Percentiles rank a stretch among this genome's conserved stretches.
These are phyloP conservation scores for Excoecaria agallocha DNA, from an alignment of 345 rosid species.

Conservation along the genomic window DNA sequence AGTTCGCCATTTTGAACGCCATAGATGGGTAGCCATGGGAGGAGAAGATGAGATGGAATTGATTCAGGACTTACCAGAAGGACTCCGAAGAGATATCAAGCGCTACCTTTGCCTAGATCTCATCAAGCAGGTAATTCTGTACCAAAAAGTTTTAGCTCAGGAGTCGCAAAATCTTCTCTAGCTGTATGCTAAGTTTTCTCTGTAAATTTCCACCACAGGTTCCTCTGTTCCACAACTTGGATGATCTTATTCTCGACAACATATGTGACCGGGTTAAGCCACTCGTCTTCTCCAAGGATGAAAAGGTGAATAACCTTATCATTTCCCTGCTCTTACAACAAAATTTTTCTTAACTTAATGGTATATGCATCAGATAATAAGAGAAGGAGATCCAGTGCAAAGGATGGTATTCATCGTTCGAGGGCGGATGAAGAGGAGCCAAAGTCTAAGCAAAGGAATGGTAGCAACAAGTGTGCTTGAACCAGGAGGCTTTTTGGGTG, in stretches of 20 bases:
- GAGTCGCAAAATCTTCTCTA: no score
- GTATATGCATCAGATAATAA: conserved; percentile 49
- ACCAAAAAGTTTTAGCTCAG: not conserved
- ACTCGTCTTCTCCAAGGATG: conserved; percentile 71
- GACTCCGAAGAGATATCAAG: conserved; percentile 82
- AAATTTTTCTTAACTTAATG: not conserved
- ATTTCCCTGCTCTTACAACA: not conserved
- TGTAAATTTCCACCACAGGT: conserved; percentile 39
- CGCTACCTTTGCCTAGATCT: conserved; percentile 83
- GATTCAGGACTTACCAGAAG: conserved; percentile 76
- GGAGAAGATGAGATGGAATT: conserved; percentile 73
- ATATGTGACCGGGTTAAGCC: conserved; percentile 83
- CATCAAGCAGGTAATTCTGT: conserved; percentile 55
- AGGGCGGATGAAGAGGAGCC: conserved; percentile 58
- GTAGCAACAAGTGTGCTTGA: conserved; percentile 63
- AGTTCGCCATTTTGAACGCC: conserved; percentile 72
- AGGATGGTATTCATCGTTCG: conserved; percentile 68
- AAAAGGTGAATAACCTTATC: conserved; percentile 50
- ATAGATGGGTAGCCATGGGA: conserved; percentile 70
- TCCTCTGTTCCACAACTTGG: conserved; percentile 73
- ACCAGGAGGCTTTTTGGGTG: conserved; percentile 82
- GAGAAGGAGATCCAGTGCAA: conserved; percentile 93
- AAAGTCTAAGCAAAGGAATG: conserved; percentile 71
- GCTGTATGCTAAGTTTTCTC: no score
- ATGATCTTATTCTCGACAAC: conserved; percentile 85